Conservation (phyloP, 192 early-diverging fungal genomes). For the Chytriomyces hyalinus region DNA sequence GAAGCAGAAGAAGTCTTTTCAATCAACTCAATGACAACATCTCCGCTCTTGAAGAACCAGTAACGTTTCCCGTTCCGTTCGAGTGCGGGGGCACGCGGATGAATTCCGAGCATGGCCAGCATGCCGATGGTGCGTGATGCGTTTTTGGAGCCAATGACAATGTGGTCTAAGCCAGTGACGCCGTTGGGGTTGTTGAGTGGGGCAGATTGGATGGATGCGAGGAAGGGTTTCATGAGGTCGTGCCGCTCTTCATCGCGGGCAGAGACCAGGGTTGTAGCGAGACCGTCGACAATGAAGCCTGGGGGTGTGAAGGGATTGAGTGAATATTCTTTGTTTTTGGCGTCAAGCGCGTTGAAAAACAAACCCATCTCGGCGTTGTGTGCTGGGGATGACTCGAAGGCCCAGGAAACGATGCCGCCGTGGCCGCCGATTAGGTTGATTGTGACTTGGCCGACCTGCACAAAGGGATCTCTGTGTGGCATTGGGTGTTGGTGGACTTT, state of each 20-base stretch:
- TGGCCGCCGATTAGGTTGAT: neutral
- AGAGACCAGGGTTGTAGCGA: neutral
- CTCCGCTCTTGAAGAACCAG: constrained; percentile 2
- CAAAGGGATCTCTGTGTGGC: neutral
- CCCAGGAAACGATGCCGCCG: constrained; percentile 3
- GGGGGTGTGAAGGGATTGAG: no score
- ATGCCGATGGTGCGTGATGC: neutral
- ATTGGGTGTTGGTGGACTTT: neutral
- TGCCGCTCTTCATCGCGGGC: neutral
- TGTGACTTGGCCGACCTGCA: neutral
- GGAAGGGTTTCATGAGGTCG: neutral
- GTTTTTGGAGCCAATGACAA: neutral
- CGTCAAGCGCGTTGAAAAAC: no score
- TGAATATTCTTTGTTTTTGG: no score
- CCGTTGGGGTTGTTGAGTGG: neutral
- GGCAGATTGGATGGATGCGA: neutral
- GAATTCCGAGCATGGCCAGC: neutral
- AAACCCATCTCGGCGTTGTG: constrained; percentile 1
- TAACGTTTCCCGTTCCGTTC: neutral
- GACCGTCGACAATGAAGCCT: neutral
- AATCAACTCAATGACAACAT: neutral
- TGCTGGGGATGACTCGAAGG: neutral
- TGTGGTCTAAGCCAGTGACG: neutral
- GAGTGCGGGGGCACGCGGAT: neutral
- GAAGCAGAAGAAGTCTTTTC: neutral